Base-by-base conservation (phyloP, 352 stramenopile species). In the Globisporangium heterothallicum region DNA sequence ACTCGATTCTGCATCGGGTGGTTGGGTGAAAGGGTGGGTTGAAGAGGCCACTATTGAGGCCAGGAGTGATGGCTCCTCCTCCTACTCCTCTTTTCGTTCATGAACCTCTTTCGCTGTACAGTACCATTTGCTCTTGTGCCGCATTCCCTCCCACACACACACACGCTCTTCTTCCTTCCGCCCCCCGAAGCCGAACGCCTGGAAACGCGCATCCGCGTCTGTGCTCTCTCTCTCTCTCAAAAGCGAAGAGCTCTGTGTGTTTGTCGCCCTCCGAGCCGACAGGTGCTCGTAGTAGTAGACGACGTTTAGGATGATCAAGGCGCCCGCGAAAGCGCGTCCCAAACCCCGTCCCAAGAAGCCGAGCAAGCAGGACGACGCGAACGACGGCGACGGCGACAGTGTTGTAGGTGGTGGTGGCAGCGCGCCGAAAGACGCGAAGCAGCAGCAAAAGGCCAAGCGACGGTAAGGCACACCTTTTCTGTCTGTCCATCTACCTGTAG, bases 391-490 rank as follows among this genome's bases (percentile, higher is more conserved):
- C 13, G 21, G 1, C 21, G 40, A 41, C 40, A 34, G 18, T 22
- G 32, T 34, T 30, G 34, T 10, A 7, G 47, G 35, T 19, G 34
- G 32, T 7, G 41, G 43, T 6, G 36, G 19, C 12, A 18, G 60
- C 13, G 56, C 58, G 7, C 40, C 27, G 4, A 36, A 36, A 36
- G 64, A 66, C 24, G 53, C 52, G 4, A 62, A 58, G 43, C 53
- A 61, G 43, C 53, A 61, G 38, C 70, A 74, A 42, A 75, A 82
- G 57, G 42, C 49, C 44, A 82, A 82, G 43, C 56, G 69, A 34
- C 64, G 60, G 68, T 78, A 51, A 41, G 52, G n/a, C n/a, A n/a
- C n/a, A n/a, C n/a, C n/a, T 49, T 5, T 16, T 13, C 22, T 16
- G 2, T 27, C 30, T 47, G 18, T 41, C 34, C 8, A 3, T 14